Base-by-base conservation (phyloP, 495 filamentous ascomycete genomes). In the Penicillium steckii region DNA sequence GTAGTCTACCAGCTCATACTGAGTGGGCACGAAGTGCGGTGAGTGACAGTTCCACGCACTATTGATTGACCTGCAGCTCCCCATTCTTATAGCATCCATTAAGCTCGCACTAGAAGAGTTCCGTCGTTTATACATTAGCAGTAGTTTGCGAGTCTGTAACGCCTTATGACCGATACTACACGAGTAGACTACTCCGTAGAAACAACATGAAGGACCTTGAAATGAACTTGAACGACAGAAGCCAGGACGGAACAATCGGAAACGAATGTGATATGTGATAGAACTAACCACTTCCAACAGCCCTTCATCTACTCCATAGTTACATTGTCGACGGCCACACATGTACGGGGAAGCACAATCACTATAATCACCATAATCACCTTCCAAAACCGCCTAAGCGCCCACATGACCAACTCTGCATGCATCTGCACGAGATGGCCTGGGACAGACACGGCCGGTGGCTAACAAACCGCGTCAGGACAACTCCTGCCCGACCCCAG, bases 341-440 rank as follows among this genome's bases (percentile, higher is more conserved):
- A 19, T 10, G 38, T 41, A 41, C 38, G 18, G 23, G 38, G 33
- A 4, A 37, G 27, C 27, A 46, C 23, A 46, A 32, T 19, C 17
- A 48, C 38, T 40, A 38, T 25, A 12, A 24, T 35, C 17, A 48
- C 38, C 44, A 38, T 25, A 12, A 24, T 35, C 43, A 32, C 26
- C 44, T 40, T 33, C 30, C 19, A 22, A 56, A 32, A 52, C 41
- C 44, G 38, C n/a, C 57, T 35, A 46, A 45, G 55, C 30, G 50
- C 54, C 54, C 70, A 73, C 70, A 73, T 73, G 70, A 73, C 67
- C 60, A 38, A 52, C 55, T 70, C 68, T 73, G 68, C 70, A 73
- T 73, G 70, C 70, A 62, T 47, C 52, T 61, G 59, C 60, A 61
- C 57, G 56, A 66, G 62, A 66, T 62, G 33, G 15, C 33, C 33